phyloP scores from a whole-genome alignment of 345 rosid genomes.

The Arabidopsis suecica region DNA sequence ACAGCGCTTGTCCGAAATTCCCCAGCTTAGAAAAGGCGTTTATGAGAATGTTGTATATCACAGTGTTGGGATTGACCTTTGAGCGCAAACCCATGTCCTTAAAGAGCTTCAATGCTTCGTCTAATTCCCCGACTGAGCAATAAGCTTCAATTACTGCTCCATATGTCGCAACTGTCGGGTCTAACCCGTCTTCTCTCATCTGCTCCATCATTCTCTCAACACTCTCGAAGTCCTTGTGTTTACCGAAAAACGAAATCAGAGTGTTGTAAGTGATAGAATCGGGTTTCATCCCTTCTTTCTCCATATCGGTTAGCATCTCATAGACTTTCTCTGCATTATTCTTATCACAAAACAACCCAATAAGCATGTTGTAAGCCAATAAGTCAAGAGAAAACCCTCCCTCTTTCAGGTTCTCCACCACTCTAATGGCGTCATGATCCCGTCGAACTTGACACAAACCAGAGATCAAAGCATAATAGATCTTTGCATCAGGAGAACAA shows the following conservation, averaged over 20 bases:
- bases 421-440: conserved; percentile 56
- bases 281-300: conserved; percentile 56
- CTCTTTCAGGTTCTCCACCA: conserved; percentile 56
- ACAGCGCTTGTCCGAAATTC: conserved; percentile 51
- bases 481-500: conserved; percentile 61
- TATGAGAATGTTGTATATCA: conserved; percentile 74
- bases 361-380: conserved; percentile 67
- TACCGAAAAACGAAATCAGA: conserved; percentile 60
- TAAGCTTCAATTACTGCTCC: conserved; percentile 66
- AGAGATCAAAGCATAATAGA: conserved; percentile 65
- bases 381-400: conserved; percentile 64
- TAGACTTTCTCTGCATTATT: conserved; percentile 59
- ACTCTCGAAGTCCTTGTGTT: conserved; percentile 48
- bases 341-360: conserved; percentile 64
- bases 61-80: conserved; percentile 64
- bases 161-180: conserved; percentile 64
- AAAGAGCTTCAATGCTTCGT: conserved; percentile 75
- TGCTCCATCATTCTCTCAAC: conserved; percentile 52
- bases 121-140: conserved; percentile 56
- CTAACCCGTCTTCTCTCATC: conserved; percentile 60
- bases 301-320: conserved; percentile 68
- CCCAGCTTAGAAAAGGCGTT: conserved; percentile 58
- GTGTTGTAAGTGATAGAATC: conserved; percentile 70
- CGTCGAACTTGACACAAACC: conserved; percentile 70
- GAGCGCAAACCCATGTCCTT: conserved; percentile 51